phyloP scores from a whole-genome alignment of 345 rosid genomes.

The Schrenkiella parvula region DNA sequence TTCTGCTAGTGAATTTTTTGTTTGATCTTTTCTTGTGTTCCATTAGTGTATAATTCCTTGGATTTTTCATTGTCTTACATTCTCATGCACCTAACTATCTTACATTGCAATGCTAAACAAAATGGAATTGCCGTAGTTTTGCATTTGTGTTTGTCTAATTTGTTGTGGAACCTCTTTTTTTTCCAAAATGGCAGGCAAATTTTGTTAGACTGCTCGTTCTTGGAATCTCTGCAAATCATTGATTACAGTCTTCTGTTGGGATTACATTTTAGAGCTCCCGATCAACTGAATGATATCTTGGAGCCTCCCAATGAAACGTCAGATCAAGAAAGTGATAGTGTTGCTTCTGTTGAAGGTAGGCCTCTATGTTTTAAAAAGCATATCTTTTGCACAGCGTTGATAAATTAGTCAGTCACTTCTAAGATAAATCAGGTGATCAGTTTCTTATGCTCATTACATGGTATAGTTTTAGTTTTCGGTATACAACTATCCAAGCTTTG shows the following conservation, averaged over 20 bases:
- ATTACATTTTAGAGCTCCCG: constrained; percentile 84
- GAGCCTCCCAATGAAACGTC: constrained; percentile 44
- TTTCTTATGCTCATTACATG: background rate
- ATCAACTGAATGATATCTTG: constrained; percentile 44
- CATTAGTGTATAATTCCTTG: background rate
- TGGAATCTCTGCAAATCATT: constrained; percentile 76
- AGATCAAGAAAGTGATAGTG: constrained; percentile 40
- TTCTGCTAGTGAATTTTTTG: background rate
- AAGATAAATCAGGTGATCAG: background rate
- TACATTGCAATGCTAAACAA: background rate
- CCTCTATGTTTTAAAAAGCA: background rate
- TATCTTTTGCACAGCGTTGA: background rate
- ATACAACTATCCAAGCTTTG: background rate
- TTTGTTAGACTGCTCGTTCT: constrained; percentile 54
- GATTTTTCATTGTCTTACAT: background rate
- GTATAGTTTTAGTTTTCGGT: background rate
- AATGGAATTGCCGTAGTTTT: background rate
- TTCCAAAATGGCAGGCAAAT: constrained; percentile 53
- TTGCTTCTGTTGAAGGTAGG: constrained; percentile 49
- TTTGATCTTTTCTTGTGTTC: constrained; percentile 2
- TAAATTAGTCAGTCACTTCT: background rate
- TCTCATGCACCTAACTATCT: background rate
- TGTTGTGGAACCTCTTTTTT: constrained; percentile 5
- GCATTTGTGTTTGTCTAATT: background rate
- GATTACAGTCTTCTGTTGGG: constrained; percentile 91